Evolutionary conservation across 805 yeast genomes (phyloP).

Genomic region (Wickerhamomyces tratensis): DNA sequence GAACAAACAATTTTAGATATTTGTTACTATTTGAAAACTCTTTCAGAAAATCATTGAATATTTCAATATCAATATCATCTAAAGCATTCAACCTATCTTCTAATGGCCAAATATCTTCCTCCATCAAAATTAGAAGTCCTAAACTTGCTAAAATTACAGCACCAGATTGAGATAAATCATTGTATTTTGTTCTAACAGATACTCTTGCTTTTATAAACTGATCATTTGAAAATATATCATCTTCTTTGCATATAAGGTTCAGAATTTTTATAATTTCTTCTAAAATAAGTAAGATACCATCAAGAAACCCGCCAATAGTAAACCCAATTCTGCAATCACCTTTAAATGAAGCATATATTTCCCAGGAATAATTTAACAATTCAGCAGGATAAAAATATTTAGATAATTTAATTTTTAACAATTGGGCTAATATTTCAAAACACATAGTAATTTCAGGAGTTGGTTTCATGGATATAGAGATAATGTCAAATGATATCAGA

Average conservation of each 20-base stretch:
- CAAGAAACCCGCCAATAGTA: slow-evolving; percentile 43
- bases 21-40: slow-evolving; percentile 20
- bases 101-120: slow-evolving; percentile 43
- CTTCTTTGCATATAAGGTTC: background rate
- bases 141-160: slow-evolving; percentile 40
- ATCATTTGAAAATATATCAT: slow-evolving; percentile 15
- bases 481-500: slow-evolving; percentile 37
- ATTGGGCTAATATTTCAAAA: slow-evolving; percentile 44
- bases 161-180: slow-evolving; percentile 28
- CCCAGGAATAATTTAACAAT: slow-evolving; percentile 47
- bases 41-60: slow-evolving; percentile 22
- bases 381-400: slow-evolving; percentile 42
- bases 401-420: slow-evolving; percentile 32
- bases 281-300: slow-evolving; percentile 25
- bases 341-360: slow-evolving; percentile 40
- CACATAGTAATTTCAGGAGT: slow-evolving; percentile 31
- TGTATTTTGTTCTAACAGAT: slow-evolving; percentile 36
- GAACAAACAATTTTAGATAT: slow-evolving; percentile 32
- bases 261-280: slow-evolving; percentile 20
- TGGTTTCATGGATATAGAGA: slow-evolving; percentile 19
- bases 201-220: slow-evolving; percentile 38
- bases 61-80: slow-evolving; percentile 34
- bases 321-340: slow-evolving; percentile 45
- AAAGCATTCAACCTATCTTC: slow-evolving; percentile 47
- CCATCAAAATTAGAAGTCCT: slow-evolving; percentile 43